Evolutionary conservation across 192 early-diverging fungal species (phyloP).

Genomic region (Rhizoclosmatium globosum): DNA sequence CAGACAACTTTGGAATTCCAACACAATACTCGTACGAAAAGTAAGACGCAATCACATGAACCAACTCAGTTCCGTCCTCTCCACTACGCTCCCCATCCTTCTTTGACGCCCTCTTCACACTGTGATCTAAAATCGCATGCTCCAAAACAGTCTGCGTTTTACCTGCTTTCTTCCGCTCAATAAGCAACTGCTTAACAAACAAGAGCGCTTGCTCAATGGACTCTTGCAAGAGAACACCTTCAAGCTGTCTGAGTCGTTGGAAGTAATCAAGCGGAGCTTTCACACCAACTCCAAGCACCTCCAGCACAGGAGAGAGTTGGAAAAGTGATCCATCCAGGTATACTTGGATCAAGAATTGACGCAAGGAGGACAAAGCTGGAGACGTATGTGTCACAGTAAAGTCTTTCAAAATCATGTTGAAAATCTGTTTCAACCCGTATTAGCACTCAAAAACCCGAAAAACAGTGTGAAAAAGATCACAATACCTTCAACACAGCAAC

Average conservation of each 20-base stretch:
- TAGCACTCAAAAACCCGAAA: neutral
- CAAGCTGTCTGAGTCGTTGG: constrained; percentile 7
- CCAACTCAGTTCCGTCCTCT: constrained; percentile 43
- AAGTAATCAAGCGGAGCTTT: constrained; percentile 39
- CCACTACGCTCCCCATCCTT: neutral
- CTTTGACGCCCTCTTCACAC: constrained; percentile 6
- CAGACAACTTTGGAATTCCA: constrained; percentile 39
- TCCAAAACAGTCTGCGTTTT: constrained; percentile 47
- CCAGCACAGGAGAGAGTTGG: constrained; percentile 50
- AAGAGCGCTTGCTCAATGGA: constrained; percentile 46
- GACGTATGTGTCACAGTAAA: constrained; percentile 26
- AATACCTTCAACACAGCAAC: constrained; percentile 37
- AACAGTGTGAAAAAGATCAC: neutral
- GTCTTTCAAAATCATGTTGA: constrained; percentile 52
- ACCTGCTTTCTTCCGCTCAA: constrained; percentile 30
- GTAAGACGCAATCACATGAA: constrained; percentile 56
- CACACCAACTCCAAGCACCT: constrained; percentile 43
- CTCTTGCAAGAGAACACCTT: constrained; percentile 41
- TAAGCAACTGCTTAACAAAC: constrained; percentile 51
- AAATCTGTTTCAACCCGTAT: constrained; percentile 39
- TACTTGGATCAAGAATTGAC: constrained; percentile 37
- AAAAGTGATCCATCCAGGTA: constrained; percentile 50
- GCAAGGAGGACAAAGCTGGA: constrained; percentile 32
- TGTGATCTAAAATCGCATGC: constrained; percentile 56
- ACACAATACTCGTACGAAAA: constrained; percentile 52